Evolutionary conservation across 2,329 filamentous ascomycete genomes (phyloP), one percentile per base, ranked within the genome.

Genomic region (Hansfordia pulvinata): DNA sequence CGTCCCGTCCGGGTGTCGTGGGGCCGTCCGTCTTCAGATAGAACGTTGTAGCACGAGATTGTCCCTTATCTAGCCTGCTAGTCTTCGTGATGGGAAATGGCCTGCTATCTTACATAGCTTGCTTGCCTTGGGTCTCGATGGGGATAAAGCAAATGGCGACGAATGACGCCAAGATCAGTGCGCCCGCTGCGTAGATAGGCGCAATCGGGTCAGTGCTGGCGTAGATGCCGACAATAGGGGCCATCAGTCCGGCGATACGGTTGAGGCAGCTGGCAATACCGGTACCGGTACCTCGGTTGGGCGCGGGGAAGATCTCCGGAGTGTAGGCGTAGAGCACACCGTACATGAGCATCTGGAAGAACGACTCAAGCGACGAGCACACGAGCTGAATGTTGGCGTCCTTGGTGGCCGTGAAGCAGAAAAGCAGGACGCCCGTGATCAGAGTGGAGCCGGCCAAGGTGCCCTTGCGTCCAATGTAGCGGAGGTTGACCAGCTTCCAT

Each of bases 221-320:
- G 20, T 60, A 55, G 21, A 59, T 56, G 9, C 52, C 56, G 15
- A 60, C 55, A 10, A 60, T 47, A 0, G 56, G 56, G 1, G 56
- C 56, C 32, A 54, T 52, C 5, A 60, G 48, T 28, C 56, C 56
- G 2, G 48, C 43, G 12, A 60, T 52, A 20, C 57, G 52, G 35
- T 60, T 59, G 21, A 61, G 37, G 29, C 50, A 58, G 31, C 52
- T 54, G 14, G 52, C 47, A 20, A 60, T 56, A 14, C 26, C 20
- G 2, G 59, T 62, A 5, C 62, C 69, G 0, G 65, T 69, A 3
- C 65, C 68, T 1, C 67, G 52, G 23, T 64, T 53, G 0, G 65
- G 61, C 3, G 60, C 63, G 0, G 65, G 65, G 44, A 73, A 72
- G 1, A 64, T 63, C 36, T 73, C 65, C 0, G 68, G 68, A 0